A percentile compares a stretch with the other conserved stretches of the same genome.
These are phyloP conservation scores for Mercurialis annua DNA, from an alignment of 345 rosid species.

Conservation along the genomic window DNA sequence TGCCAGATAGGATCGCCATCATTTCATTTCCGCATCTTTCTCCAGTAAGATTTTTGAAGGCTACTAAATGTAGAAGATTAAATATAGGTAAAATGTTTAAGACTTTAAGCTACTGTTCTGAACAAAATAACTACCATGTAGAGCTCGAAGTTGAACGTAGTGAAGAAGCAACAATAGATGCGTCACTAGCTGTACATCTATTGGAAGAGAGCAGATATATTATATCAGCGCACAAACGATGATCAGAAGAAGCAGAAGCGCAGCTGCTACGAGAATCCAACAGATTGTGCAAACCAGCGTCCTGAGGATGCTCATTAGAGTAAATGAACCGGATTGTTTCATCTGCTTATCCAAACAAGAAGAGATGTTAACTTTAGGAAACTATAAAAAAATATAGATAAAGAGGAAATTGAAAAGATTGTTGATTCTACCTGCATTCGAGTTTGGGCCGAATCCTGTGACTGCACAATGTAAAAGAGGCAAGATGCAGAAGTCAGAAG, in stretches of 20 bases:
- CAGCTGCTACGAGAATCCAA: constrained; percentile 31
- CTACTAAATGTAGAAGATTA: neutral
- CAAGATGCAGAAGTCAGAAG: neutral
- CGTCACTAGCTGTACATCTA: neutral
- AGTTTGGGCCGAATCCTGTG: constrained; percentile 16
- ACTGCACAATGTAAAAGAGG: constrained; percentile 16
- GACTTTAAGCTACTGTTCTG: neutral
- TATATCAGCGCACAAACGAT: constrained; percentile 37
- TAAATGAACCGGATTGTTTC: neutral
- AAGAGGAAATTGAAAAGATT: neutral
- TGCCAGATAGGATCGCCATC: too few species aligned
- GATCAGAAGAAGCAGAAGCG: constrained; percentile 33
- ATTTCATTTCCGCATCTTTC: neutral
- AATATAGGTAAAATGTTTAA: neutral
- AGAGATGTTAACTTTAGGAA: neutral
- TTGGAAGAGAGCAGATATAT: neutral
- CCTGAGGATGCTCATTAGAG: constrained; percentile 18
- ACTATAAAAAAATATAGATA: neutral
- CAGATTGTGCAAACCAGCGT: constrained; percentile 25
- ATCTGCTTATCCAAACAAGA: constrained; percentile 14
- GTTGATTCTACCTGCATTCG: constrained; percentile 19
- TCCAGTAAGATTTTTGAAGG: neutral
- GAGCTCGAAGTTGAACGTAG: neutral
- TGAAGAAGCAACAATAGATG: neutral
- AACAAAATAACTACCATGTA: neutral